Base-by-base conservation (phyloP, 352 stramenopile species). In the Globisporangium lucens region DNA sequence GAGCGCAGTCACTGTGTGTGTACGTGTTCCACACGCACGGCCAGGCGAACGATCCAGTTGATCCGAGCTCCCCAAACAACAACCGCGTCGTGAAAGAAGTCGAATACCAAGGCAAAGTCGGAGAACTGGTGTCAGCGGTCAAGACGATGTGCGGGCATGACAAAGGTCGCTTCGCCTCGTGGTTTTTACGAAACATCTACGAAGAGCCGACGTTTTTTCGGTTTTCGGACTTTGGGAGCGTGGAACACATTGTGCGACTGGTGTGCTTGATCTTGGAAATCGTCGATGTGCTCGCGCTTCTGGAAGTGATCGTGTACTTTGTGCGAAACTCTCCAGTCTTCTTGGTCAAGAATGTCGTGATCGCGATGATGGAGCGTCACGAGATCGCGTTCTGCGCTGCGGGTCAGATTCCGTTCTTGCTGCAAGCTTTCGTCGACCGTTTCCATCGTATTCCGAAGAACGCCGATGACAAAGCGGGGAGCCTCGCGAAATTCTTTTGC, bases 131-230 rank as follows among this genome's bases (percentile, higher is more conserved):
- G 13, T 93, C 85, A 36, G 82, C 85, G 27, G 85, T 96, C 24
- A 96, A 96, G 70, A 94, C 82, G 0, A 91, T 96, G 80, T 94
- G 86, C 36, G 86, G 85, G 0, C 83, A 96, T 61, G 88, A 96
- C 70, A 96, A 94, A 73, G 85, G 85, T 20, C 81, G 88, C 8
- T 94, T 94, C 51, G 83, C 88, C 3, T 66, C 80, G 20, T 96
- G 88, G 88, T 93, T 96, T 43, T 58, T 94, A 9, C 77, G 83
- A 52, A 90, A 94, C 35, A 86, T 96, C 57, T 96, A 96, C 70
- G 82, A 92, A 63, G 83, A 94, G 58, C 36, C 71, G 3, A 85
- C 76, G 0, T 96, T 96, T 66, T 96, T 96, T 57, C 76, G 82
- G 0, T 91, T 94, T 56, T 94, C 85, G 6, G 86, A 94, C 69